Evolutionary conservation across 805 yeast genomes (phyloP), one percentile per base, ranked within the genome.

Genomic region (Spathaspora hagerdaliae): DNA sequence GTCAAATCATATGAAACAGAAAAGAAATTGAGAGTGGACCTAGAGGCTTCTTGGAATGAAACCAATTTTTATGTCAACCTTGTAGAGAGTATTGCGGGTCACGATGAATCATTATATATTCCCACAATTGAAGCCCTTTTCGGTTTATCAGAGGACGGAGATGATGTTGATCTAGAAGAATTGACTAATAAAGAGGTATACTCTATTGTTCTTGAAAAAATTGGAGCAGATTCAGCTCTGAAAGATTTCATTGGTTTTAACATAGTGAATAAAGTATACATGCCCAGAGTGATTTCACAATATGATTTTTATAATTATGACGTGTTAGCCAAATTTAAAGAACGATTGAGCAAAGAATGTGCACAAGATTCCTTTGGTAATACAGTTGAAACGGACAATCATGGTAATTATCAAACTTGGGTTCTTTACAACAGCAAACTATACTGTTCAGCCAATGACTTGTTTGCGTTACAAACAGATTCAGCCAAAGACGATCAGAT

Each of bases 391-490:
- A 59, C 69, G 6, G 55, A 53, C 5, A 44, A 50, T n/a, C 31
- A 42, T 2, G 61, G 55, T 2, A 39, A 48, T 11, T 45, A 45
- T 35, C 49, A 49, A n/a, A 69, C 79, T 1, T 83, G 87, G 77
- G 59, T 82, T 7, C 57, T 67, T 46, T 73, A 73, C 51, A 80
- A 83, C 47, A 77, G 77, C 41, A 69, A 71, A 26, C 60, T 74
- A 2, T 84, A 83, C 56, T 82, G 90, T 54, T 78, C 83, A 8
- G 68, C 83, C 2, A 87, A 80, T 45, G 96, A 85, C 46, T 75
- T 89, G 1, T 94, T 79, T 61, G 96, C 97, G 2, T 70, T 94
- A 46, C 83, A 85, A 59, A 78, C 88, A 0, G 69, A 69, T 26
- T 43, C 55, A 1, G 27, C 10, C 27, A 13, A 36, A 9, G 55